Base-by-base conservation (phyloP, 192 early-diverging fungal species). In the Coemansia reversa region DNA sequence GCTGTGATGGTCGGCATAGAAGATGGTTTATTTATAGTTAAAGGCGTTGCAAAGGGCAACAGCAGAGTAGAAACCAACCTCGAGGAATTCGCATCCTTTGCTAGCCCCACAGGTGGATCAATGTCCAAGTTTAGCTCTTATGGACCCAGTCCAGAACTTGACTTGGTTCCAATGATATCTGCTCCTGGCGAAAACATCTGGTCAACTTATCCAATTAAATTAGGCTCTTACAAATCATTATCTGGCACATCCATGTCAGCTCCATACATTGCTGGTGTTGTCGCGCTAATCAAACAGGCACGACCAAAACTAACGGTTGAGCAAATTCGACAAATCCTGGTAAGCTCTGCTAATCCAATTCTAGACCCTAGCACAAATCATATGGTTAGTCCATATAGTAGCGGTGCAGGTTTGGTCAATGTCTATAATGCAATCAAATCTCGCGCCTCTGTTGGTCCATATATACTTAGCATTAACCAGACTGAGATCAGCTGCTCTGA, bases 161-260 rank as follows among this genome's bases (percentile, higher is more conserved):
- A 71, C 45, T 75, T 88, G 39, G 85, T 84, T 35, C 88, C 88
- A 1, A 71, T 88, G 30, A 65, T 89, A 16, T 75, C 70, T 11
- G 90, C 84, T 0, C 90, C 90, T 7, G 90, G 90, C 8, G 88
- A 84, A 20, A 76, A 85, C 51, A 91, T 91, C 20, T 86, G 81
- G 60, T 89, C 90, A 7, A 86, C 86, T 32, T 85, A 76, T 63
- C 87, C 79, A 12, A 49, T 76, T 8, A 70, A 68, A 22, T 49
- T 64, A 45, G 80, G 83, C n/a, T 24, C 52, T 14, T 85, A 81
- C 14, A 72, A 60, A 29, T 64, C 82, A 25, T 53, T 77, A 19
- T 83, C 85, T 20, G 93, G 92, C 12, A 93, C 93, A n/a, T 91
- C 89, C 23, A 92, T 95, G 92, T 80, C 93, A 7, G 79, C 84